Conservation (phyloP, 2,329 filamentous ascomycete species). For the Coniochaeta prunicola region DNA sequence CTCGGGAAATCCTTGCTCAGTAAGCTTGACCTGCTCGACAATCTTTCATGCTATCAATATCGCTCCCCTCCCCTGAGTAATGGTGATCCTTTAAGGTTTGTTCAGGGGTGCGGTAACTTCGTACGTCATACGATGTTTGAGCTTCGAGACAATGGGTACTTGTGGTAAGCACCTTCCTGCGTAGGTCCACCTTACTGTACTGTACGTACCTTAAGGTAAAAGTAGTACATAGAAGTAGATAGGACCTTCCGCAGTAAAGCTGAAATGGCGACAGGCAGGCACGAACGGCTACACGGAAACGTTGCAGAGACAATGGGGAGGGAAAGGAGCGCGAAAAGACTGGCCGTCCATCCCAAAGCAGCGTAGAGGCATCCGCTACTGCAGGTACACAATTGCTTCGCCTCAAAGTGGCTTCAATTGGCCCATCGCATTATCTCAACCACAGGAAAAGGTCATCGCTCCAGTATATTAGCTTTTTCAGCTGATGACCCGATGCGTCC, state of each 20-base stretch:
- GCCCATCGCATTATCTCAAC: not conserved
- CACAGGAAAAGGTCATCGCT: no score
- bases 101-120: not conserved
- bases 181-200: no score
- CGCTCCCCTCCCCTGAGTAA: not conserved
- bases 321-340: no score
- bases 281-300: not conserved
- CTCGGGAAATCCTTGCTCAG: not conserved
- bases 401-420: not conserved
- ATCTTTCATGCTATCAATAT: not conserved
- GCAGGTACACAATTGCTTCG: not conserved
- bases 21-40: not conserved
- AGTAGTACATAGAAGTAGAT: no score
- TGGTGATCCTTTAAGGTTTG: not conserved
- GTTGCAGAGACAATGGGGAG: not conserved
- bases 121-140: not conserved
- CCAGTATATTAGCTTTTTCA: not conserved
- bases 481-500: not conserved
- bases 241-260: no score
- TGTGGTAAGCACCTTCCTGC: no score
- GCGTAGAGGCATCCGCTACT: conserved; percentile 1
- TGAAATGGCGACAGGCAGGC: not conserved
- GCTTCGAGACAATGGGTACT: not conserved
- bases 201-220: no score
- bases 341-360: not conserved